Percentiles rank a stretch among this genome's conserved stretches.
These are phyloP conservation scores for Chlorencoelia australis DNA, from an alignment of 2,329 filamentous ascomycete genomes.

Conservation along the genomic window DNA sequence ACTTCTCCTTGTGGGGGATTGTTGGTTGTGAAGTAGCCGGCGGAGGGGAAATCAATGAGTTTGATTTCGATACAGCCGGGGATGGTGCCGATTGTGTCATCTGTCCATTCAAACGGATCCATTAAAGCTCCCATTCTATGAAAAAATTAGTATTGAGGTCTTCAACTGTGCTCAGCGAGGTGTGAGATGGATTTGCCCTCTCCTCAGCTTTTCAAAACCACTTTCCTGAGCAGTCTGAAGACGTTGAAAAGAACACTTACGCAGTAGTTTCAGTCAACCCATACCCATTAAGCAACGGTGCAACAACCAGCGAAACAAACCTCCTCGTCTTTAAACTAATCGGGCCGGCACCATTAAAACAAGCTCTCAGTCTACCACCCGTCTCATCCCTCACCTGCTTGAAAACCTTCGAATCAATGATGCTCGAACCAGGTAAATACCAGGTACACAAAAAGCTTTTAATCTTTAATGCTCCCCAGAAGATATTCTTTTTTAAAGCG, in stretches of 20 bases:
- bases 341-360: constrained; percentile 86
- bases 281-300: constrained; percentile 88
- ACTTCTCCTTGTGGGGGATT: constrained; percentile 59
- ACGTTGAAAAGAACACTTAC: constrained; percentile 34
- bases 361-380: constrained; percentile 75
- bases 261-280: constrained; percentile 86
- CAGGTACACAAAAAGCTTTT: constrained; percentile 34
- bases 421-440: constrained; percentile 50
- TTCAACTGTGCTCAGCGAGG: too few relatives aligned
- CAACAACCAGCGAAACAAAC: constrained; percentile 82
- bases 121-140: constrained; percentile 67
- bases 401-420: constrained; percentile 78
- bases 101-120: constrained; percentile 73
- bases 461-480: constrained; percentile 53
- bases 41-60: constrained; percentile 77
- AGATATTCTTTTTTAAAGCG: constrained; percentile 60
- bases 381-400: constrained; percentile 83
- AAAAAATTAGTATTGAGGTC: constrained; percentile 43
- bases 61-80: constrained; percentile 74
- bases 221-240: too few relatives aligned
- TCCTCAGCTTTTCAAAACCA: too few relatives aligned
- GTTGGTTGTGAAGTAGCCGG: constrained; percentile 59
- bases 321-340: constrained; percentile 77
- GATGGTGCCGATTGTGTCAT: constrained; percentile 64
- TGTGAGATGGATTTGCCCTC: too few relatives aligned